Percentiles rank a stretch among this genome's conserved stretches.
Evolutionary conservation across 2,329 filamentous ascomycete genomes (phyloP).

Genomic region (Davidsoniella eucalypti): DNA sequence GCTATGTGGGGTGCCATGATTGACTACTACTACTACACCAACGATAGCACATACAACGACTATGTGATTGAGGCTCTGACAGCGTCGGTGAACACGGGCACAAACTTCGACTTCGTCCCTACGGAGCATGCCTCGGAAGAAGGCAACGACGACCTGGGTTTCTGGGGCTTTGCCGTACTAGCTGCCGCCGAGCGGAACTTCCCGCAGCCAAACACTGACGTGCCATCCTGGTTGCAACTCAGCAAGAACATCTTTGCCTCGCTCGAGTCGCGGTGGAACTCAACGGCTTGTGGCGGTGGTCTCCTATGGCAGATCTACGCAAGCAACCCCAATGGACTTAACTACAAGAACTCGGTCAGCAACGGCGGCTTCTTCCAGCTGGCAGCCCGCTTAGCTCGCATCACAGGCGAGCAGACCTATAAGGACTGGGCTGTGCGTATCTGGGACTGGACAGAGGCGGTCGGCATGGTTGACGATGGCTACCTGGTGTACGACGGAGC

Average conservation of each 20-base stretch:
- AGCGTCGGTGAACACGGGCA: slow-evolving; percentile 37
- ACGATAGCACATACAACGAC: slow-evolving; percentile 44
- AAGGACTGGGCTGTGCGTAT: slow-evolving; percentile 47
- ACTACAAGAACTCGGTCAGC: slow-evolving; percentile 64
- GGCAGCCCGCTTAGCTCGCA: slow-evolving; percentile 55
- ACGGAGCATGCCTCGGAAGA: slow-evolving; percentile 39
- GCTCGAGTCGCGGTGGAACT: slow-evolving; percentile 55
- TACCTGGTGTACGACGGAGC: slow-evolving; percentile 48
- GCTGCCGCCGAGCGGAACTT: slow-evolving; percentile 53
- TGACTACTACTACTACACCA: slow-evolving; percentile 52
- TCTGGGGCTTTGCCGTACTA: slow-evolving; percentile 54
- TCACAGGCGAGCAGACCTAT: slow-evolving; percentile 50
- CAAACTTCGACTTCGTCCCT: slow-evolving; percentile 42
- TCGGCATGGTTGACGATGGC: slow-evolving; percentile 38
- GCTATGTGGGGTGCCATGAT: slow-evolving; percentile 51
- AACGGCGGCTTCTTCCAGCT: slow-evolving; percentile 77
- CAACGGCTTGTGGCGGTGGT: slow-evolving; percentile 49
- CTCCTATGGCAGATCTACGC: slow-evolving; percentile 69
- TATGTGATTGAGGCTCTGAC: slow-evolving; percentile 41
- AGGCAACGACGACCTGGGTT: slow-evolving; percentile 61
- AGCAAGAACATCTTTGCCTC: slow-evolving; percentile 57
- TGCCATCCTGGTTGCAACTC: slow-evolving; percentile 50
- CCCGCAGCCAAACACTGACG: slow-evolving; percentile 37
- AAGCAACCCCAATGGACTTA: slow-evolving; percentile 55
- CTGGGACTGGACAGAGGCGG: slow-evolving; percentile 45